A percentile compares a stretch with the other conserved stretches of the same genome.
These are phyloP conservation scores for Periconia sp. DNA, from an alignment of 2,329 filamentous ascomycete genomes.

Conservation along the genomic window DNA sequence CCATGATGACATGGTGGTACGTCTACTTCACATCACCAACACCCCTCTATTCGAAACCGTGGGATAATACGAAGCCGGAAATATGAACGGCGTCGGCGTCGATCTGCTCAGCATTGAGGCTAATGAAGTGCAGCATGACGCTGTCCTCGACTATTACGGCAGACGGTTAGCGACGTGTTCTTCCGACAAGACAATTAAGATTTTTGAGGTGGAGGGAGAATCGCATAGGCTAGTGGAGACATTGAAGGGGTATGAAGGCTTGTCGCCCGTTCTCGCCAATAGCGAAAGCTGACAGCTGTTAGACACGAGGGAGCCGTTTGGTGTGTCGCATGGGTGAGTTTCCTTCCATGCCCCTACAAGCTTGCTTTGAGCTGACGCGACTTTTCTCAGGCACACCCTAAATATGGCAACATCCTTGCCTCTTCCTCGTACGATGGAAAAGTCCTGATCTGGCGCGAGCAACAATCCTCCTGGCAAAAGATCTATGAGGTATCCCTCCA, in stretches of 20 bases:
- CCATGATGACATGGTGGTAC: conserved; percentile 99
- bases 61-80: neutral
- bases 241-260: conserved; percentile 76
- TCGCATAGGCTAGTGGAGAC: conserved; percentile 88
- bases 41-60: neutral
- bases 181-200: conserved; percentile 98
- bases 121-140: conserved; percentile 74
- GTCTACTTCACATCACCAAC: conserved; percentile 42
- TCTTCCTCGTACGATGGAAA: conserved; percentile 96
- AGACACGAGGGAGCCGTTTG: conserved; percentile 97
- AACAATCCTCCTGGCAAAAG: conserved; percentile 63
- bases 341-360: neutral
- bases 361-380: neutral
- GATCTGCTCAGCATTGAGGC: conserved; percentile 34
- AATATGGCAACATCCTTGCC: conserved; percentile 96
- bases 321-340: conserved; percentile 83
- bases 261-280: neutral
- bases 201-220: conserved; percentile 96
- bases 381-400: conserved; percentile 74
- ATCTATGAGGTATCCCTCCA: conserved; percentile 93
- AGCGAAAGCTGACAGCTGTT: conserved; percentile 17
- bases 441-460: conserved; percentile 97
- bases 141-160: conserved; percentile 97
- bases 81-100: conserved; percentile 4
- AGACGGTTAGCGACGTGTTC: conserved; percentile 95